Evolutionary conservation across 2,329 filamentous ascomycete species (phyloP).

Genomic region (Fusarium siculi): DNA sequence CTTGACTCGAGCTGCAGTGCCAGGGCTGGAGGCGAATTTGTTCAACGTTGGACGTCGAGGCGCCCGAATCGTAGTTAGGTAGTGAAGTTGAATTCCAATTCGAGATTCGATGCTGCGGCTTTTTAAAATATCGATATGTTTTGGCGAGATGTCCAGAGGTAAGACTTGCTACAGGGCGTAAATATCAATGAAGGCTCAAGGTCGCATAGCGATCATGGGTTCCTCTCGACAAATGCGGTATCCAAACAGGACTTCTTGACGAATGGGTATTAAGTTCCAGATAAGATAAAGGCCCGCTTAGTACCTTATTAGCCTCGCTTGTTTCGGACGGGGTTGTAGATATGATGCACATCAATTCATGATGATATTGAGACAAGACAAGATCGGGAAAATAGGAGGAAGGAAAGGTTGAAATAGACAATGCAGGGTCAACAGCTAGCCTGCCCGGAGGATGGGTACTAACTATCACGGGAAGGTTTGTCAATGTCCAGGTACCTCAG

Average conservation of each 20-base stretch:
- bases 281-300: neutral
- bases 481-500: neutral
- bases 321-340: neutral
- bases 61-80: conserved; percentile 1
- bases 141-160: conserved; percentile 1
- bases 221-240: conserved; percentile 17
- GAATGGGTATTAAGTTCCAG: neutral
- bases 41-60: conserved; percentile 24
- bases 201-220: conserved; percentile 15
- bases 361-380: neutral
- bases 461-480: neutral
- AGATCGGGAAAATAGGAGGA: neutral
- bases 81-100: neutral
- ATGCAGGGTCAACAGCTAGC: conserved; percentile 5
- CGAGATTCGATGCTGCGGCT: neutral
- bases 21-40: neutral
- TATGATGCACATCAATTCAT: conserved; percentile 3
- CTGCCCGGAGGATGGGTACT: neutral
- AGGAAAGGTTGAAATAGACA: neutral
- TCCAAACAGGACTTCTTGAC: neutral
- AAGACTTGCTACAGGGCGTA: neutral
- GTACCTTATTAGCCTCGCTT: neutral
- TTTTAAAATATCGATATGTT: conserved; percentile 8
- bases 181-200: conserved; percentile 12
- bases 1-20: conserved; percentile 4